These are phyloP conservation scores for Mortierella sp. DNA, from an alignment of 371 early-diverging fungal genomes.

Conservation along the genomic window DNA sequence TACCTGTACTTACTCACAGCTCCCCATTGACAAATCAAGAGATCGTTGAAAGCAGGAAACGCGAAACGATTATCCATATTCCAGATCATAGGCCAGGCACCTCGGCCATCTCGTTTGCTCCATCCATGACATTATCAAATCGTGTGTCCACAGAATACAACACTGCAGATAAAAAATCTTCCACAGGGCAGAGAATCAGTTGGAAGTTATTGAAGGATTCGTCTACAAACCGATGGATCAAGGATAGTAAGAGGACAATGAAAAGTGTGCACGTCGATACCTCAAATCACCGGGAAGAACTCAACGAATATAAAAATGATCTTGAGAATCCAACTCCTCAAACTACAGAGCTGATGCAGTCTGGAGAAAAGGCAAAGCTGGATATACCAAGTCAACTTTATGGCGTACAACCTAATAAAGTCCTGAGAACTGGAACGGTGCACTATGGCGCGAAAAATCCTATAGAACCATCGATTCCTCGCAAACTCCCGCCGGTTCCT, in stretches of 20 bases:
- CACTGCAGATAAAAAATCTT: neutral
- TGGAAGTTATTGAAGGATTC: too few species aligned
- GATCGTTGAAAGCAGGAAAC: neutral
- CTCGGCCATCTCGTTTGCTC: neutral
- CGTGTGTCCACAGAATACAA: neutral
- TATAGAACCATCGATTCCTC: neutral
- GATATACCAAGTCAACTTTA: neutral
- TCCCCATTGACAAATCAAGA: neutral
- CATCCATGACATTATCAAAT: neutral
- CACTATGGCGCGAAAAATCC: neutral
- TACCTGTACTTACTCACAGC: neutral
- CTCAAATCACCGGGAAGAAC: conserved; percentile 7
- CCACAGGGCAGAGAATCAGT: neutral
- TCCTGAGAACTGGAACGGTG: neutral
- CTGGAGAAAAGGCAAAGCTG: neutral
- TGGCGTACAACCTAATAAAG: too few species aligned
- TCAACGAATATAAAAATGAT: neutral
- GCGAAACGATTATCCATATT: neutral
- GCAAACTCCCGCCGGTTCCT: neutral
- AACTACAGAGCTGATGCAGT: neutral
- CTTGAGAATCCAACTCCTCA: neutral
- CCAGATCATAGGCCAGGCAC: neutral
- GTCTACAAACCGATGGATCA: conserved; percentile 19
- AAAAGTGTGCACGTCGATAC: neutral
- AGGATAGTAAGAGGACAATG: conserved; percentile 22